Evolutionary conservation across 768 basidiomycete species (phyloP).

Genomic region (Phaeotremella fagi): DNA sequence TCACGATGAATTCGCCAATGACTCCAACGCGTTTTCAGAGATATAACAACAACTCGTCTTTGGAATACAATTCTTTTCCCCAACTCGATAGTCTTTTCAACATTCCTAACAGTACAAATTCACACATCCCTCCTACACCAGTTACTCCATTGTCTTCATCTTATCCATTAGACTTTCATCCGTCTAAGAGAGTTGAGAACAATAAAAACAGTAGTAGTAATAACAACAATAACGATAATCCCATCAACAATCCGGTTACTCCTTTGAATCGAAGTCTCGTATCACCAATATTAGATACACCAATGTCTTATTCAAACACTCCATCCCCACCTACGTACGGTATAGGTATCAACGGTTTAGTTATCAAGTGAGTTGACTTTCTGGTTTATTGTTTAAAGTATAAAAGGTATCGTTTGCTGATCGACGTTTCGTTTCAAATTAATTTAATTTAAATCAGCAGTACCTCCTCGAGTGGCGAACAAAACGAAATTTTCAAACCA

Average conservation of each 20-base stretch:
- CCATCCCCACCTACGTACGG: constrained; percentile 30
- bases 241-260: constrained; percentile 2
- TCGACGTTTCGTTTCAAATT: neutral
- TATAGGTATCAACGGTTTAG: constrained; percentile 30
- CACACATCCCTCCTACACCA: constrained; percentile 3
- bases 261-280: neutral
- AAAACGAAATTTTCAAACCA: constrained; percentile 24
- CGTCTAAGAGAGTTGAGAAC: neutral
- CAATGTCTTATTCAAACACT: constrained; percentile 27
- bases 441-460: neutral
- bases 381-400: too few relatives aligned
- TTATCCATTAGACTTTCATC: neutral
- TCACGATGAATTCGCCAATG: too few relatives aligned
- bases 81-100: constrained; percentile 8
- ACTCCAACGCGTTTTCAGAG: too few relatives aligned
- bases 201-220: constrained; percentile 2
- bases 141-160: neutral
- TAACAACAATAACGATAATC: neutral
- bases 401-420: too few relatives aligned
- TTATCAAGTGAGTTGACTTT: constrained; percentile 23
- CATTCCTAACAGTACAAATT: constrained; percentile 3
- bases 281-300: neutral
- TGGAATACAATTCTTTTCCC: neutral
- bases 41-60: constrained; percentile 13
- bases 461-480: neutral